Percentiles rank a stretch among this genome's conserved stretches.
Conservation (phyloP, 306 rosid species). For the Argentina anserina region DNA sequence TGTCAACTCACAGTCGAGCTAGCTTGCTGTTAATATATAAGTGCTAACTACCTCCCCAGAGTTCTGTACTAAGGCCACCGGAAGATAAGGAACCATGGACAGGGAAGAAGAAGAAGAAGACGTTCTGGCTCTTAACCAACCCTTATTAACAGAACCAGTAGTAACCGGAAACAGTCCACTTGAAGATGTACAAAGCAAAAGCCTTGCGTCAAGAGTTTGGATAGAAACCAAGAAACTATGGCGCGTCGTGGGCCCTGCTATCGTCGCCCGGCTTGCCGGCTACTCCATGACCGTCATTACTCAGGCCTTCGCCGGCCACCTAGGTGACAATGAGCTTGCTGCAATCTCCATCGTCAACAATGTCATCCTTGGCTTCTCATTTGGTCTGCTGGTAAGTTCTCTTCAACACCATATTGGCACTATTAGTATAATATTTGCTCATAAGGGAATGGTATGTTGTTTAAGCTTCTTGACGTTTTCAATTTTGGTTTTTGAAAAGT, state of each 20-base stretch:
- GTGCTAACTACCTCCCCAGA: too few relatives aligned
- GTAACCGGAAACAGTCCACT: too few relatives aligned
- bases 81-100: not conserved
- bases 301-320: conserved; percentile 21
- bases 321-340: conserved; percentile 22
- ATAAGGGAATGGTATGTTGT: too few relatives aligned
- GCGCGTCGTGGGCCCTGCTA: conserved; percentile 17
- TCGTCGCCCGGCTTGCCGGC: conserved; percentile 3
- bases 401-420: not conserved
- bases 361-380: conserved; percentile 15
- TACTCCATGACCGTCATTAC: conserved; percentile 20
- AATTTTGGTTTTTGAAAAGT: not conserved
- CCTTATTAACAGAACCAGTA: conserved; percentile 8
- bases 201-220: conserved; percentile 16
- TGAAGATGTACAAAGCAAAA: not conserved
- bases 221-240: conserved; percentile 23
- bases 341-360: conserved; percentile 17
- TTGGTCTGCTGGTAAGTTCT: conserved; percentile 16
- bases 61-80: not conserved
- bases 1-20: too few relatives aligned
- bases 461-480: not conserved
- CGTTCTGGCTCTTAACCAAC: not conserved
- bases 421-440: not conserved
- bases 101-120: not conserved
- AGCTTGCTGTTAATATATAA: too few relatives aligned